Evolutionary conservation across 164 flowering plant genomes (phyloP).

Genomic region (Aristolochia contorta): DNA sequence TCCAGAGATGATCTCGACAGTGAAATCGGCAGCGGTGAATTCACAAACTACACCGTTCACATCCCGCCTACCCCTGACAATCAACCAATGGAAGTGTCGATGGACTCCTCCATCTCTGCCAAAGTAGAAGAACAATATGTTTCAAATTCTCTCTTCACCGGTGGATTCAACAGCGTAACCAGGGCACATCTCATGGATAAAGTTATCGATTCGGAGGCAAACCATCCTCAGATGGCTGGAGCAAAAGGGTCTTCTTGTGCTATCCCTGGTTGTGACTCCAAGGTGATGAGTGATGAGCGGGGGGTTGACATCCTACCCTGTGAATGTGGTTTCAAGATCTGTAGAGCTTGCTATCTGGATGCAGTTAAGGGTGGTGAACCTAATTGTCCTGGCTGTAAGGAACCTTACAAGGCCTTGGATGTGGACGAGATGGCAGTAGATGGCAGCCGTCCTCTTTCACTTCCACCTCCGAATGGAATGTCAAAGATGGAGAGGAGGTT

Average conservation of each 20-base stretch:
- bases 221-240: constrained; percentile 61
- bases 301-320: constrained; percentile 53
- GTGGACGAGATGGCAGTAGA: constrained; percentile 35
- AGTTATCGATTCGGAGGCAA: constrained; percentile 57
- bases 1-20: constrained; percentile 51
- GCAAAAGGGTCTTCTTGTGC: constrained; percentile 43
- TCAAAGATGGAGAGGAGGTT: constrained; percentile 32
- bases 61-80: constrained; percentile 64
- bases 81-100: constrained; percentile 43
- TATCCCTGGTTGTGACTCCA: constrained; percentile 61
- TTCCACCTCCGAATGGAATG: constrained; percentile 29
- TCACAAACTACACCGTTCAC: constrained; percentile 43
- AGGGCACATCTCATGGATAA: constrained; percentile 69
- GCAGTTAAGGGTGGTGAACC: constrained; percentile 44
- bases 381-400: constrained; percentile 72
- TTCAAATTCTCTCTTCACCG: constrained; percentile 53
- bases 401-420: constrained; percentile 41
- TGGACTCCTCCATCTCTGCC: constrained; percentile 37
- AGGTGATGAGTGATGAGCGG: constrained; percentile 56
- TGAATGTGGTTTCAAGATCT: constrained; percentile 65
- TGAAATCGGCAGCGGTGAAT: constrained; percentile 35
- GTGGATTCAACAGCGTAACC: constrained; percentile 50
- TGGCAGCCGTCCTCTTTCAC: constrained; percentile 20
- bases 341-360: constrained; percentile 61
- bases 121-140: constrained; percentile 67